phyloP scores from a whole-genome alignment of 257 asterid genomes.

The Solanum boliviense region DNA sequence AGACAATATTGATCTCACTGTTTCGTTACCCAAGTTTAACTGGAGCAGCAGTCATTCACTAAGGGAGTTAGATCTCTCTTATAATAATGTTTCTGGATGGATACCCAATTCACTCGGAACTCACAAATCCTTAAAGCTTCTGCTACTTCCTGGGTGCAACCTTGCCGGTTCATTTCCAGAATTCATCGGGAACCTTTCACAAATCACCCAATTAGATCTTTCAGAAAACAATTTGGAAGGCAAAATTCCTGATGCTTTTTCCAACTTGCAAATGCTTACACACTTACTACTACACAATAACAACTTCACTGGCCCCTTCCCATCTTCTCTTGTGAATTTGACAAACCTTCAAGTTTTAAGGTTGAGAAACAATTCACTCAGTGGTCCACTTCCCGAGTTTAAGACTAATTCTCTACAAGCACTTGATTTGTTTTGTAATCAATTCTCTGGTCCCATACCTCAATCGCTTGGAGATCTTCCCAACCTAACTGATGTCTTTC shows the following conservation, averaged over 20 bases:
- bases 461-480: neutral
- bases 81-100: neutral
- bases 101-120: neutral
- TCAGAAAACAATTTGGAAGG: neutral
- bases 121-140: neutral
- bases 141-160: too few relatives aligned
- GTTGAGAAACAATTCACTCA: neutral
- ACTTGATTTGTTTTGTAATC: neutral
- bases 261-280: neutral
- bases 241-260: neutral
- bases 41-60: neutral
- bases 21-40: neutral
- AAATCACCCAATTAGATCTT: neutral
- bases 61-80: neutral
- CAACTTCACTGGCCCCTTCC: neutral
- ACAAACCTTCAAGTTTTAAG: neutral
- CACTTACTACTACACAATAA: too few relatives aligned
- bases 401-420: neutral
- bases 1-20: fast-evolving
- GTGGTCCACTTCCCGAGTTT: neutral
- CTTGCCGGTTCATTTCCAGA: neutral
- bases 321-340: neutral
- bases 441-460: neutral
- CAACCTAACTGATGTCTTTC: neutral
- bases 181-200: neutral